phyloP scores from a whole-genome alignment of 1,139 yeast species.

The Hansenula lynferdii region DNA sequence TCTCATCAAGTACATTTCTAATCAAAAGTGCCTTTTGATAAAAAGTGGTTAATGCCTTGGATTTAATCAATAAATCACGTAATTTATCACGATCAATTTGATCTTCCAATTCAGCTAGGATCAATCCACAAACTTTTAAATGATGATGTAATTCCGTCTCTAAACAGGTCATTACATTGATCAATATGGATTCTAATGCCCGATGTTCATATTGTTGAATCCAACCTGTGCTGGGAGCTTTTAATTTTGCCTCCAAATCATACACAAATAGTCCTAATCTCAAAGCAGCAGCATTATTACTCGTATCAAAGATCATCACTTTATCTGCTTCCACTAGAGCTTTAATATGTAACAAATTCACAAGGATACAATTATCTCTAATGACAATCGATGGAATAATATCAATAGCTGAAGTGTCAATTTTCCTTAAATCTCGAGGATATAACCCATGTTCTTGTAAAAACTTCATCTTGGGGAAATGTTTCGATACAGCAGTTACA shows the following conservation, averaged over 20 bases:
- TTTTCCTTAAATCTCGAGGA: slow-evolving; percentile 80
- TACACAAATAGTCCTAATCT: slow-evolving; percentile 79
- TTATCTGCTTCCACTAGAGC: slow-evolving; percentile 79
- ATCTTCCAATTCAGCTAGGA: slow-evolving; percentile 77
- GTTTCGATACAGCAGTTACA: slow-evolving; percentile 69
- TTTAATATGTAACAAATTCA: slow-evolving; percentile 79
- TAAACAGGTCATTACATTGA: slow-evolving; percentile 76
- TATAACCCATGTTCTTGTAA: slow-evolving; percentile 69
- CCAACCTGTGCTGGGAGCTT: slow-evolving; percentile 21
- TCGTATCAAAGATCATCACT: slow-evolving; percentile 79
- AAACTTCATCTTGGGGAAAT: slow-evolving; percentile 71
- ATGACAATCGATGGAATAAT: slow-evolving; percentile 86
- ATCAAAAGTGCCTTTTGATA: slow-evolving; percentile 81
- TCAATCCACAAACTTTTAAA: slow-evolving; percentile 66
- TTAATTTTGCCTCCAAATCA: slow-evolving; percentile 76
- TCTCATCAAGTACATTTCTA: slow-evolving; percentile 79
- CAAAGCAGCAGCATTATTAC: slow-evolving; percentile 48
- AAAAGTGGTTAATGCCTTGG: slow-evolving; percentile 76
- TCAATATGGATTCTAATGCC: slow-evolving; percentile 83
- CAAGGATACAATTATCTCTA: slow-evolving; percentile 70
- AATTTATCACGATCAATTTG: slow-evolving; percentile 81
- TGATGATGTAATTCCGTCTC: slow-evolving; percentile 84
- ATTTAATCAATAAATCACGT: slow-evolving; percentile 72
- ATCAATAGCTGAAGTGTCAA: slow-evolving; percentile 85
- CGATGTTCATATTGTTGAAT: slow-evolving; percentile 67